Conservation (phyloP, 495 filamentous ascomycete species). For the Friedmanniomyces simplex region DNA sequence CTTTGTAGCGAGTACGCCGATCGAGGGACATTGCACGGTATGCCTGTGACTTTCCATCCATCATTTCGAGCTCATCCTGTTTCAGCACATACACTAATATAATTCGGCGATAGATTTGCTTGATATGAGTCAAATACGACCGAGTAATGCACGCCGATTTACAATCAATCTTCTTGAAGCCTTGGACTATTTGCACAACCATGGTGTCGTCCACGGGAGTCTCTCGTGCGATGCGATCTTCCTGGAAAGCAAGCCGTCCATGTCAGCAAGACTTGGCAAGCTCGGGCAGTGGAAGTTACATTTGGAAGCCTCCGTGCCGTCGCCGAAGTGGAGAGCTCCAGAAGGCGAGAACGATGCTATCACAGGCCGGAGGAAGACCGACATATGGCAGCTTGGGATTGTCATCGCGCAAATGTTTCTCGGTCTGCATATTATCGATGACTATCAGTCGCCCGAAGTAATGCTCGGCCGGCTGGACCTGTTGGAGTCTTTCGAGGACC, state of each 20-base stretch:
- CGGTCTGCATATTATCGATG: slow-evolving; percentile 61
- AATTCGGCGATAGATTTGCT: slow-evolving; percentile 54
- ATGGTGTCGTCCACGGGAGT: slow-evolving; percentile 68
- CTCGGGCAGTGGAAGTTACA: slow-evolving; percentile 55
- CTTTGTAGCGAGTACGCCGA: slow-evolving; percentile 68
- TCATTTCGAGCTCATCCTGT: background rate
- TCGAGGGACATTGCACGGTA: slow-evolving; percentile 59
- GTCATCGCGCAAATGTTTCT: slow-evolving; percentile 92
- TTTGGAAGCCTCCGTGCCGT: slow-evolving; percentile 28
- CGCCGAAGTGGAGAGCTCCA: background rate
- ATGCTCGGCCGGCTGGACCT: slow-evolving; percentile 54
- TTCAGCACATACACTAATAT: background rate
- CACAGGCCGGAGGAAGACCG: slow-evolving; percentile 54
- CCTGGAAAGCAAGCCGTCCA: slow-evolving; percentile 27
- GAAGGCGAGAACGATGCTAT: background rate
- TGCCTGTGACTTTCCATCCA: background rate
- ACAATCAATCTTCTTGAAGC: slow-evolving; percentile 84
- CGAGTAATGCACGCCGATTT: slow-evolving; percentile 68
- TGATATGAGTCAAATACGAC: slow-evolving; percentile 59
- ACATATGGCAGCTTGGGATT: slow-evolving; percentile 90
- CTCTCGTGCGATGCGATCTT: slow-evolving; percentile 57
- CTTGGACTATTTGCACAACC: slow-evolving; percentile 72
- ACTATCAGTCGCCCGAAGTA: slow-evolving; percentile 66
- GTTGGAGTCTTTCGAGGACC: slow-evolving; percentile 63
- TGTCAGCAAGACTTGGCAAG: slow-evolving; percentile 46